Base-by-base conservation (phyloP, 2,329 filamentous ascomycete species). In the Nigrospora sphaerica region DNA sequence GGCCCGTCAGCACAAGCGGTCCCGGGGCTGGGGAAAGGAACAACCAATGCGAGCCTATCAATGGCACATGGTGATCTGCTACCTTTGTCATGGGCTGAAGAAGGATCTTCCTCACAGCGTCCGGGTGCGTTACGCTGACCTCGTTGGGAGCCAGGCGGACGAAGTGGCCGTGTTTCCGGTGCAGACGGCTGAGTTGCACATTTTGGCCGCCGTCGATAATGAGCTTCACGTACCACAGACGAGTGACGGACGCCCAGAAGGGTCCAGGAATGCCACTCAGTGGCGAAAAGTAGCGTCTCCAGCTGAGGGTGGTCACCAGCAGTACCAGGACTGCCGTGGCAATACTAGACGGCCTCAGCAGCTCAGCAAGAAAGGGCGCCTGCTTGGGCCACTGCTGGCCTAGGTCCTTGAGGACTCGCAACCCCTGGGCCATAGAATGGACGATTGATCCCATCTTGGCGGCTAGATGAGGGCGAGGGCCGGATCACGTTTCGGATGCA, bases 181-280 rank as follows among this genome's bases (percentile, higher is more conserved):
- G 46, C 19, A 51, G 45, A 4, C 37, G 32, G 10, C 47, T 39
- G 12, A 46, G 23, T 11, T 36, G 28, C 4, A 45, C 18, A 32
- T 49, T 49, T 17, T 51, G 46, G 14, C 47, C 42, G n/a, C 49
- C 49, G 6, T 35, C 43, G 19, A 47, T 35, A 12, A 51, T 49
- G 18, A 44, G 35, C 2, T 31, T 12, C 12, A 51, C 39, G 32
- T 51, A 47, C 44, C 46, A 51, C 3, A 51, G 45, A 11, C 49
- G 44, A 13, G 49, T 51, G 42, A 49, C 35, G 3, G 47, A 45
- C 14, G 46, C 46, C 34, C 41, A 34, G 12, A 46, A 43, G 3
- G 46, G 49, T 6, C 49, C 49, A 17, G 49, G 46, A 13, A 51
- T 44, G 13, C 45, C 39, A 17, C 34, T 40, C n/a, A 51, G 35